phyloP scores from a whole-genome alignment of 1,284 basidiomycete species.

The Irpex sp. region DNA sequence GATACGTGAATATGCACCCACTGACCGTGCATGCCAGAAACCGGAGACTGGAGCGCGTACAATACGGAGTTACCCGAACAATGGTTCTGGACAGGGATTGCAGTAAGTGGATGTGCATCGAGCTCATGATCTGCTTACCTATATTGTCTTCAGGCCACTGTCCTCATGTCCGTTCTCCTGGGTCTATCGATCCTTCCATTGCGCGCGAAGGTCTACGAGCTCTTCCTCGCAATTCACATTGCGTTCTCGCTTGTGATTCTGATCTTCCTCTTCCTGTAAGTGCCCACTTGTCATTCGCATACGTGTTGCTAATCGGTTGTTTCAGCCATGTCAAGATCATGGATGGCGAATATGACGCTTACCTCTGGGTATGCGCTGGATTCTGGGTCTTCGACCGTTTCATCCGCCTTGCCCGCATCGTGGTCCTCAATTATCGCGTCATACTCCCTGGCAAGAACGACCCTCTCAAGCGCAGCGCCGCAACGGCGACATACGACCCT shows the following conservation, averaged over 20 bases:
- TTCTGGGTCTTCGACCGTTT: background rate
- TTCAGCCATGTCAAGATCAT: background rate
- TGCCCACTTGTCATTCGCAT: background rate
- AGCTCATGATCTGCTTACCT: background rate
- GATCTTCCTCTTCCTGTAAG: background rate
- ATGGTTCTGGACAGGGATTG: background rate
- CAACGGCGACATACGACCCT: background rate
- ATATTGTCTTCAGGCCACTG: background rate
- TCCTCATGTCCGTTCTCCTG: background rate
- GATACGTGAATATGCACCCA: background rate
- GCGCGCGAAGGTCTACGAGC: background rate
- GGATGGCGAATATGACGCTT: background rate
- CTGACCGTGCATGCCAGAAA: background rate
- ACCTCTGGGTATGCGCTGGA: background rate
- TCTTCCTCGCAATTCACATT: background rate
- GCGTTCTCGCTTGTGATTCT: background rate
- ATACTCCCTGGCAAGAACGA: background rate
- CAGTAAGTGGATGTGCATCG: background rate
- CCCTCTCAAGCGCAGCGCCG: background rate
- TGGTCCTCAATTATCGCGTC: background rate
- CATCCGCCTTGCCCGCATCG: background rate
- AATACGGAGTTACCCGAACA: background rate
- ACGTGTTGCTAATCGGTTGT: background rate
- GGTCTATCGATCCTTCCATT: background rate
- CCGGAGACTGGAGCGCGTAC: background rate